Evolutionary conservation across 441 rosid genomes (phyloP).

Genomic region (Gossypium schwendimanii): DNA sequence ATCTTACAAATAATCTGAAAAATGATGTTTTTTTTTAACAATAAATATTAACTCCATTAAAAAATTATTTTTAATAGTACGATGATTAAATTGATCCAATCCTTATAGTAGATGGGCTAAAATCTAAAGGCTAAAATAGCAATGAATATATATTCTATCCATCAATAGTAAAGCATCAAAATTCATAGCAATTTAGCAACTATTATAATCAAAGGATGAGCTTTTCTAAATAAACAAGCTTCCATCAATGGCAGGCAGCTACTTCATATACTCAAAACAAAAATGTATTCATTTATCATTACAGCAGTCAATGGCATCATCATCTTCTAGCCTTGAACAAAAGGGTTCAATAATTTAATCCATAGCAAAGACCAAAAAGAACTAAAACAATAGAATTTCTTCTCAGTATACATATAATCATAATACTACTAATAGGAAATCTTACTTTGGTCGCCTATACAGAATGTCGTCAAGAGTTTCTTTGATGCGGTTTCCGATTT

Average conservation of each 20-base stretch:
- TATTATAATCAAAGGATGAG: not conserved
- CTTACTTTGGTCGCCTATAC: conserved; percentile 14
- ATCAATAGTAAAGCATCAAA: not conserved
- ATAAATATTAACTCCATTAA: too few species aligned
- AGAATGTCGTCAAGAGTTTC: conserved; percentile 34
- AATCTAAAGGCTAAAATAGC: not conserved
- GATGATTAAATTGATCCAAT: too few species aligned
- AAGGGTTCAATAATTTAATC: not conserved
- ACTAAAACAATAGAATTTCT: not conserved
- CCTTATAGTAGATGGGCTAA: not conserved
- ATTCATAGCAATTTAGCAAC: not conserved
- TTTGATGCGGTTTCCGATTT: conserved; percentile 31
- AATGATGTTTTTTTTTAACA: too few species aligned
- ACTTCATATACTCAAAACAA: not conserved
- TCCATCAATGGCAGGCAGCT: too few species aligned
- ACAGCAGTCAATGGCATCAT: not conserved
- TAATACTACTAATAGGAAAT: not conserved
- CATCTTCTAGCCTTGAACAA: not conserved
- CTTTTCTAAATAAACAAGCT: not conserved
- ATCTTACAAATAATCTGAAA: too few species aligned
- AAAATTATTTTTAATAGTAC: too few species aligned
- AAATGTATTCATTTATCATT: not conserved
- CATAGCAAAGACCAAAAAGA: not conserved
- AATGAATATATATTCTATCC: not conserved
- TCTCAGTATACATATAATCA: not conserved